Evolutionary conservation across 306 rosid species (phyloP), one percentile per base, ranked within the genome.

Genomic region (Cyclanthera cordifolia): DNA sequence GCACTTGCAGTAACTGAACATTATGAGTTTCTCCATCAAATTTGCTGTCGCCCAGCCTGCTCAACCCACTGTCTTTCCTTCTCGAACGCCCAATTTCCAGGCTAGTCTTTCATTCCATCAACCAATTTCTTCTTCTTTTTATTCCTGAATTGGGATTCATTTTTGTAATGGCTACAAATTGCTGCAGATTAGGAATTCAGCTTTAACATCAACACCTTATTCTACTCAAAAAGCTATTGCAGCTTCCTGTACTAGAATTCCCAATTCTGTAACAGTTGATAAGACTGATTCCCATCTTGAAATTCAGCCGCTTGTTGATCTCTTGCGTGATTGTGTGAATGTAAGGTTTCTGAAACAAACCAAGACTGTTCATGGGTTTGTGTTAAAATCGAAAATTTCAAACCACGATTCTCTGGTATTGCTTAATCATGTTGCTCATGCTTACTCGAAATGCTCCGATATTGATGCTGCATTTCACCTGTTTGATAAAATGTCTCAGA

Each of bases 401-500:
- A 85, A 60, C 58, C 72, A 52, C 10, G 84, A 85, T 60, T 70
- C 67, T 54, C 23, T 87, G 69, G 84, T 85, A 37, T 75, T 83
- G 83, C 73, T 82, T 72, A 90, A 90, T 55, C 91, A 85, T 49
- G 71, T 76, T 50, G 55, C 72, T 5, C 81, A 83, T 15, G 85
- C 78, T 17, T 87, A 87, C 60, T 74, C 84, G 8, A 90, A 85
- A 71, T 85, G 96, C 55, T 69, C 70, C 25, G 83, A 79, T 69
- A 82, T 79, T 17, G 56, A 27, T 41, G 49, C 75, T 25, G 86
- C 86, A 7, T 72, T 73, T 52, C 77, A 6, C 66, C 82, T 90
- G 75, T 90, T 90, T 20, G 89, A 85, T 70, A 71, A 80, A 53
- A 90, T 90, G 86, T n/a, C 84, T 0, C 66, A 65, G 5, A 85